Evolutionary conservation across 495 filamentous ascomycete genomes (phyloP).

Genomic region (Geopyxis carbonaria): DNA sequence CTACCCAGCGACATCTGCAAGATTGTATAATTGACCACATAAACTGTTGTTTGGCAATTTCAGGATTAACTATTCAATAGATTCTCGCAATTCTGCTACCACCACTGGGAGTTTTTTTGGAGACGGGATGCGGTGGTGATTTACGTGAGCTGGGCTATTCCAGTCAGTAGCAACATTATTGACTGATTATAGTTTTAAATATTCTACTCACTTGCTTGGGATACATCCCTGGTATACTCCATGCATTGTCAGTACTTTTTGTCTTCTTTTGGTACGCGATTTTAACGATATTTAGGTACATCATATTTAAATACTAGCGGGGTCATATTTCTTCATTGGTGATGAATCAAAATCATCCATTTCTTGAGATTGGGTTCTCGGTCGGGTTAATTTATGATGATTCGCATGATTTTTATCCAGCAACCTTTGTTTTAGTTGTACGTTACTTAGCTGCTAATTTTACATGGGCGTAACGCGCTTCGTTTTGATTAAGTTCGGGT

Average conservation of each 20-base stretch:
- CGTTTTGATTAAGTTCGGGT: too few relatives aligned
- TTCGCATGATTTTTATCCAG: too few relatives aligned
- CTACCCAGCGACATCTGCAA: constrained; percentile 23
- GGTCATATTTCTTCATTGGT: too few relatives aligned
- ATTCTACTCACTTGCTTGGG: constrained; percentile 73
- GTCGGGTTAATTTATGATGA: too few relatives aligned
- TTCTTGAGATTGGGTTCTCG: too few relatives aligned
- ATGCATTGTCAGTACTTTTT: too few relatives aligned
- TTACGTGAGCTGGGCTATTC: constrained; percentile 1
- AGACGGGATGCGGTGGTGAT: constrained; percentile 28
- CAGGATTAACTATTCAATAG: not conserved
- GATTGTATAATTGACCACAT: constrained; percentile 6
- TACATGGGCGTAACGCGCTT: too few relatives aligned
- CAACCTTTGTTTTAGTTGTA: too few relatives aligned
- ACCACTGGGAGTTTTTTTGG: constrained; percentile 83
- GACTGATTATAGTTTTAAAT: constrained; percentile 52
- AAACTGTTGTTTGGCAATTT: not conserved
- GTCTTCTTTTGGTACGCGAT: not conserved
- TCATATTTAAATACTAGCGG: constrained; percentile 24
- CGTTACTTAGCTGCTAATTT: too few relatives aligned
- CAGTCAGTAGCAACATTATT: not conserved
- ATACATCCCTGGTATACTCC: constrained; percentile 50
- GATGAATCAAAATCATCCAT: too few relatives aligned
- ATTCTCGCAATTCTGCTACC: constrained; percentile 36
- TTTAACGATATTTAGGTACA: constrained; percentile 8